A percentile compares a stretch with the other conserved stretches of the same genome.
Conservation (phyloP, 345 rosid genomes). For the Eucalyptus coolabah region DNA sequence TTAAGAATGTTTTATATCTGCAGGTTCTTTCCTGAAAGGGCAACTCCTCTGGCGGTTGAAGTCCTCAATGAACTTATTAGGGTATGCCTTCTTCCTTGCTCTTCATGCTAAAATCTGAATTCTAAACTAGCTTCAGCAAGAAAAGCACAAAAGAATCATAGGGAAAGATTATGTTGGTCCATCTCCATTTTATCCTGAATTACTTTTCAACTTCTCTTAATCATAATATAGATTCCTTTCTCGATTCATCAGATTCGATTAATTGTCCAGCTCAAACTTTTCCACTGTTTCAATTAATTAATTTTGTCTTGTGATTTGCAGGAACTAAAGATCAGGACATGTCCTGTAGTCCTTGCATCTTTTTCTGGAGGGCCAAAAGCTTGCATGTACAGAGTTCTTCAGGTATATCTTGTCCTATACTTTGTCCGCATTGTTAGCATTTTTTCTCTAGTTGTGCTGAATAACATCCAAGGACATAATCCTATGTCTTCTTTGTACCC, state of each 20-base stretch:
- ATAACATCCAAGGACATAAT: neutral
- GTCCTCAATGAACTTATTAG: conserved; percentile 50
- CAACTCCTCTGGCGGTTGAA: conserved; percentile 48
- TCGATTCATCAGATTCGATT: neutral
- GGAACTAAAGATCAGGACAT: conserved; percentile 69
- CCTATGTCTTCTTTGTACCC: neutral
- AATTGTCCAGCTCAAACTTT: neutral
- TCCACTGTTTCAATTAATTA: neutral
- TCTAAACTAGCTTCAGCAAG: neutral
- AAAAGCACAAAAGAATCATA: neutral
- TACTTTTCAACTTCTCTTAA: neutral
- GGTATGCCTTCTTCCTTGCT: conserved; percentile 19
- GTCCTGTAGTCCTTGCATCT: conserved; percentile 75
- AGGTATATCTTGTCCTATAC: conserved; percentile 31
- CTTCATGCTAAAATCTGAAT: neutral
- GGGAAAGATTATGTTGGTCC: neutral
- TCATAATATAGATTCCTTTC: neutral
- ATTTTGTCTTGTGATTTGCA: conserved; percentile 1
- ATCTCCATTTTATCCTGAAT: neutral
- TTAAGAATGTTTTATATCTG: conserved; percentile 2
- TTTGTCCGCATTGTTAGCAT: neutral
- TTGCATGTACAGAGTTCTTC: conserved; percentile 87
- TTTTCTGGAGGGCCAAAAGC: conserved; percentile 94
- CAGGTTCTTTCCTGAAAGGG: conserved; percentile 89
- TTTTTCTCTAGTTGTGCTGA: neutral